Conservation (phyloP, 768 basidiomycete species). For the Panus rudis region DNA sequence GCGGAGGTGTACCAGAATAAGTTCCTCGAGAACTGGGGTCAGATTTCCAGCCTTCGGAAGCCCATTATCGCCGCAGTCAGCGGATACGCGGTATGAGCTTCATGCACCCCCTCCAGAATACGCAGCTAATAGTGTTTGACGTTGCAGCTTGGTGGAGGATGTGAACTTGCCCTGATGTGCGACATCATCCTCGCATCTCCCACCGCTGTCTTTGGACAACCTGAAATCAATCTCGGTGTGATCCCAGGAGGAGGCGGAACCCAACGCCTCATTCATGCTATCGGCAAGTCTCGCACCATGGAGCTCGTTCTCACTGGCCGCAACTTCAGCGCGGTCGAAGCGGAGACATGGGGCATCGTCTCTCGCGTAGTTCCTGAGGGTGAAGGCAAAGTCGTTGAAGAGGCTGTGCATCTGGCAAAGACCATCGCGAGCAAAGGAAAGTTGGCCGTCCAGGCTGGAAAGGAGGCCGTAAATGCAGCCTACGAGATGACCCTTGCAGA, state of each 20-base stretch:
- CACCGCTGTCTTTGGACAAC: constrained; percentile 89
- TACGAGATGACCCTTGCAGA: constrained; percentile 76
- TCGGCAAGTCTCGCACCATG: constrained; percentile 94
- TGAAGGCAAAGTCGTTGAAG: constrained; percentile 74
- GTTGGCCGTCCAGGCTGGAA: constrained; percentile 77
- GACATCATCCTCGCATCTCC: constrained; percentile 92
- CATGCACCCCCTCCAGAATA: not conserved
- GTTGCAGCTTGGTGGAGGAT: constrained; percentile 86
- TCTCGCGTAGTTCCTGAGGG: constrained; percentile 73
- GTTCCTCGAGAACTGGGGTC: constrained; percentile 82
- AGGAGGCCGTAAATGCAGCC: constrained; percentile 93
- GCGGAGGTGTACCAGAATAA: constrained; percentile 82
- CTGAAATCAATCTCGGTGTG: constrained; percentile 91
- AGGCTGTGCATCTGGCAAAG: constrained; percentile 76
- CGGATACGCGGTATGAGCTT: constrained; percentile 66
- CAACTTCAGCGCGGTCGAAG: constrained; percentile 72
- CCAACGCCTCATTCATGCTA: constrained; percentile 76
- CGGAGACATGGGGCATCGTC: constrained; percentile 82
- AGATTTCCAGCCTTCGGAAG: constrained; percentile 69
- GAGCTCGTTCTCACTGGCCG: constrained; percentile 89
- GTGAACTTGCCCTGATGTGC: constrained; percentile 93
- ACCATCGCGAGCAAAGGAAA: constrained; percentile 77
- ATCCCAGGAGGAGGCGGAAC: constrained; percentile 95
- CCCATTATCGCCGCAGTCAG: constrained; percentile 95
- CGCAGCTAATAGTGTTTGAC: not conserved